Conservation (phyloP, 2,329 filamentous ascomycete species). For the Corinectria fuckeliana region DNA sequence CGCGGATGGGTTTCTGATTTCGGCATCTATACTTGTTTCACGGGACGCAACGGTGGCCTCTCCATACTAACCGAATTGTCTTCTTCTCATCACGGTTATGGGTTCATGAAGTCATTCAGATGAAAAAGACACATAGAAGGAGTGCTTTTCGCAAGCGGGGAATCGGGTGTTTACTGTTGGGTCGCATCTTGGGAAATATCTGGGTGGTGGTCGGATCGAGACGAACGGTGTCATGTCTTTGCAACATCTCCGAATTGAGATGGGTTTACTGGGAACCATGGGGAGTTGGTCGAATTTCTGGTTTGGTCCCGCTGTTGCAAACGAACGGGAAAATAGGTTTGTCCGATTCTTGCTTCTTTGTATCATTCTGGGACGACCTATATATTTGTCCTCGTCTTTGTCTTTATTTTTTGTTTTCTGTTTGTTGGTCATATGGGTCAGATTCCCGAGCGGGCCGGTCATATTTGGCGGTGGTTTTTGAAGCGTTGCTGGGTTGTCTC, state of each 20-base stretch:
- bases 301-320: slow-evolving; percentile 40
- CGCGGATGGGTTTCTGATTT: slow-evolving; percentile 36
- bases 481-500: slow-evolving; percentile 40
- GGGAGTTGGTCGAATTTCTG: slow-evolving; percentile 47
- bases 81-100: slow-evolving; percentile 43
- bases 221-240: slow-evolving; percentile 45
- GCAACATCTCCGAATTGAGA: slow-evolving; percentile 40
- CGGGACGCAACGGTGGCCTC: slow-evolving; percentile 35
- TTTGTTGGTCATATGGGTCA: slow-evolving; percentile 16
- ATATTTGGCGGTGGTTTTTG: slow-evolving; percentile 29
- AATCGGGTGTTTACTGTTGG: slow-evolving; percentile 47
- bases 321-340: slow-evolving; percentile 40
- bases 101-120: slow-evolving; percentile 56
- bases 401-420: slow-evolving; percentile 29
- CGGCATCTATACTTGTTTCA: slow-evolving; percentile 39
- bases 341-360: slow-evolving; percentile 39
- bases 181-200: slow-evolving; percentile 44
- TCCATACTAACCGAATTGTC: slow-evolving; percentile 40
- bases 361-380: slow-evolving; percentile 38
- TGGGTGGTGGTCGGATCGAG: slow-evolving; percentile 44
- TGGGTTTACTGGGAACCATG: slow-evolving; percentile 41
- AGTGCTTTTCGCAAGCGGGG: slow-evolving; percentile 43
- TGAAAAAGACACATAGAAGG: slow-evolving; percentile 54
- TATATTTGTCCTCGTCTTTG: slow-evolving; percentile 41
- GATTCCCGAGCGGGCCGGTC: slow-evolving; percentile 21